Evolutionary conservation across 2,329 filamentous ascomycete species (phyloP), one percentile per base, ranked within the genome.

Genomic region (Fusarium gaditjirri): DNA sequence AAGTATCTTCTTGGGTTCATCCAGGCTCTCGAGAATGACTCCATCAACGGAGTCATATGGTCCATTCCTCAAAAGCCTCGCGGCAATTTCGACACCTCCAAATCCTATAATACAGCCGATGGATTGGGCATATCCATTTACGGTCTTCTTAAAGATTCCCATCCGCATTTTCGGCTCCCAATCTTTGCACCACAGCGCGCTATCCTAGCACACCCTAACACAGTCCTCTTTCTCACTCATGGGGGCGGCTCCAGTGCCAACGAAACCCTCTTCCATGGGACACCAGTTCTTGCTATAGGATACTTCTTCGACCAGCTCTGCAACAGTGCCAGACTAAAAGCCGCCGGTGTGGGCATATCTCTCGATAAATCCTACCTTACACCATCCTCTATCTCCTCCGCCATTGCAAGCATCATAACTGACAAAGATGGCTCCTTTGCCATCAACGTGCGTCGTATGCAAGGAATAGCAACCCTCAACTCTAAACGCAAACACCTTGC

Each of bases 241-340:
- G 83, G 81, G 6, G 84, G 83, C 10, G 79, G 79, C 1, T 82
- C 80, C 17, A 82, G 80, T 38, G 82, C 80, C 35, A 85, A 84
- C 50, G 84, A 85, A 68, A 78, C 77, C 5, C 62, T 81, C 5
- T 84, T 79, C 62, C 82, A 84, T 52, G 83, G 82, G 1, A 80
- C 74, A 2, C 80, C 80, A 1, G 77, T 83, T 56, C 65, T 85
- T 0, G 62, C 70, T 2, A 75, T 85, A 25, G 79, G 79, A 1
- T 80, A 82, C 65, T 85, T 82, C 75, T 83, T 81, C 38, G 84
- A 85, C 54, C 84, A 86, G 65, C 76, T 82, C 12, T 76, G 75
- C 17, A 85, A 85, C 63, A 78, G 75, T 8, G 72, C 79, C 7
- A 78, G 82, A 3, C 77, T 85, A 2, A 71, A 70, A 3, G 76